Evolutionary conservation across 2,329 filamentous ascomycete species (phyloP), one percentile per base, ranked within the genome.

Genomic region (Fusarium dlaminii): DNA sequence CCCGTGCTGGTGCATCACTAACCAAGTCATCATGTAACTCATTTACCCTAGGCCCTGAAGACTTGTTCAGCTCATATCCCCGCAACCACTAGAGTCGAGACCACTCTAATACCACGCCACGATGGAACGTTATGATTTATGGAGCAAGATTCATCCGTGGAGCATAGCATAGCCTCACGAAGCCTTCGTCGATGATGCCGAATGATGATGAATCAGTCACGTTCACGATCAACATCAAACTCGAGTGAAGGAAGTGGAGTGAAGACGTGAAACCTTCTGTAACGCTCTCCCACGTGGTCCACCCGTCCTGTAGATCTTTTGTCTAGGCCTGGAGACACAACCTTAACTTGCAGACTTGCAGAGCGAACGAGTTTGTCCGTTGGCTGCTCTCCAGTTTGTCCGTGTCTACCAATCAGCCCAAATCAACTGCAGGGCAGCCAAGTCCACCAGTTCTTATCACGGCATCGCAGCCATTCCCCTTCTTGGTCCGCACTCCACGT

Each of bases 251-350:
- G 39, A 63, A 65, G 40, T 57, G 39, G 39, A 46, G 39, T 27
- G 40, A 48, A 58, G 34, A 36, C 12, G 55, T 72, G 63, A 74
- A 73, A 65, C 71, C 55, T 61, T 54, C 59, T 66, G 52, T 54
- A 55, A 66, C 72, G 63, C 52, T 57, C 59, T 70, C 64, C 66
- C 72, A 74, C 73, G 68, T 77, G 72, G 75, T 66, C 70, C 64
- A 68, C 45, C 70, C 63, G 46, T 62, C 27, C 59, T 55, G 67
- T 63, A 61, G 58, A 64, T 72, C 61, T 51, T 51, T 36, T 55
- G 29, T 32, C 51, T 63, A 11, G 36, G 40, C 27, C 29, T 13
- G 52, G 22, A 66, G 55, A 37, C 49, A 36, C 65, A 69, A 69
- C 66, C 65, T 69, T 69, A 45, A 69, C 40, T 46, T 42, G n/a